Base-by-base conservation (phyloP, 169 alveolate species). In the Eimeria zaria region DNA sequence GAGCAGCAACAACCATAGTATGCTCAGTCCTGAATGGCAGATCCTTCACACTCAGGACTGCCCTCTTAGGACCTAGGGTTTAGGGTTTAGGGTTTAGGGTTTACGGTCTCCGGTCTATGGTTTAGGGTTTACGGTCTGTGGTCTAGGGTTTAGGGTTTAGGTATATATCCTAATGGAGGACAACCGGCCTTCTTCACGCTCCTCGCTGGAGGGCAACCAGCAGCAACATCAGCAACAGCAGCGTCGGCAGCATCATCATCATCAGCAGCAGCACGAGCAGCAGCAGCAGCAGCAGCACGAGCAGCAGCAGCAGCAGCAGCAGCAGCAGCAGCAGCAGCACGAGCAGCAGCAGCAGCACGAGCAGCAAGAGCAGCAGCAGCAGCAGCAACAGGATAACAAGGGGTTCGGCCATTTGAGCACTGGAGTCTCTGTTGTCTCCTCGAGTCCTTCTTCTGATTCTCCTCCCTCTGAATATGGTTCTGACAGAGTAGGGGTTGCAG, bases 91-190 rank as follows among this genome's bases (percentile, higher is more conserved):
- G 46, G 46, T n/a, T 69, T 69, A 69, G 80, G 80, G 80, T n/a
- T n/a, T n/a, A n/a, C n/a, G n/a, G n/a, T n/a, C n/a, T n/a, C n/a
- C n/a, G n/a, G n/a, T n/a, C n/a, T n/a, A n/a, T n/a, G n/a, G n/a
- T n/a, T n/a, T n/a, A n/a, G n/a, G n/a, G n/a, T 69, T 69, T 69
- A 69, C 46, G 80, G 80, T 69, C 22, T 44, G 41, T 58, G 58
- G 60, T 76, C 22, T 76, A 36, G 87, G 53, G 87, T 76, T 76
- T 36, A 76, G 60, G 87, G 60, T 76, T 44, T n/a, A 18, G n/a
- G n/a, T 73, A 18, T 73, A 36, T 39, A 60, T 30, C 33, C 33
- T 39, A 30, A 76, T 76, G 87, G 60, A 76, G 60, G 87, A 76
- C 60, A 14, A 41, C 60, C 36, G 7, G 39, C 4, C 58, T 11